Evolutionary conservation across 108 stramenopile species (phyloP).

Genomic region (Cyclotella distinguenda): DNA sequence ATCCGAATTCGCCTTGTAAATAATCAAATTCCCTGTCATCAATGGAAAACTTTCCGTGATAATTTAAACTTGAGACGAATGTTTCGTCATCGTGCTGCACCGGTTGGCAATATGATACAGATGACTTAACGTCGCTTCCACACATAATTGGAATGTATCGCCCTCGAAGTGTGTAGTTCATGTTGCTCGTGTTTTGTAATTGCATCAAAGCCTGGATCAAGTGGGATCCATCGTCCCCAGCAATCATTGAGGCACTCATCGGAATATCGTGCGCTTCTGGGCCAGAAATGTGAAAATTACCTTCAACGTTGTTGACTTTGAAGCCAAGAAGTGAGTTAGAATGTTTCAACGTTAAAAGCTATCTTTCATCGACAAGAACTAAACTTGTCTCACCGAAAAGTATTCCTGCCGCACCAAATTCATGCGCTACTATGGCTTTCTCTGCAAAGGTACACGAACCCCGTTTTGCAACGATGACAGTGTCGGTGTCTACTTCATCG

Average conservation of each 20-base stretch:
- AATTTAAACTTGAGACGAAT: slow-evolving; percentile 5
- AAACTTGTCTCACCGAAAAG: slow-evolving; percentile 27
- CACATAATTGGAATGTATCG: slow-evolving; percentile 16
- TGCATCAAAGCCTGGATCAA: slow-evolving; percentile 8
- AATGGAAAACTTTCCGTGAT: slow-evolving; percentile 5
- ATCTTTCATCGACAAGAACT: not conserved
- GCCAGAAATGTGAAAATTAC: slow-evolving; percentile 24
- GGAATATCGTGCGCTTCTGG: slow-evolving; percentile 27
- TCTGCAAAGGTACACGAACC: slow-evolving; percentile 40
- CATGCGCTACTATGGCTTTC: slow-evolving; percentile 26
- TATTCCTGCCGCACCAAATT: slow-evolving; percentile 38
- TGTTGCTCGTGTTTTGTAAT: not conserved
- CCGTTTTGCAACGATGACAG: slow-evolving; percentile 29
- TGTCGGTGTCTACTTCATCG: slow-evolving; percentile 3
- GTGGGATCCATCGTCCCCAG: slow-evolving; percentile 22
- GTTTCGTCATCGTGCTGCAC: slow-evolving; percentile 6
- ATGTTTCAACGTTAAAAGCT: not conserved
- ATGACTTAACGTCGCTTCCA: not conserved
- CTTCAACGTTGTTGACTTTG: slow-evolving; percentile 17
- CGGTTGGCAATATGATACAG: slow-evolving; percentile 29
- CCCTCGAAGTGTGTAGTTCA: not conserved
- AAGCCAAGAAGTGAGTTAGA: not conserved
- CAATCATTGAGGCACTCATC: slow-evolving; percentile 29
- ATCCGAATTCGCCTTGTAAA: slow-evolving; percentile 29
- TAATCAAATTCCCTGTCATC: slow-evolving; percentile 27